Percentiles rank a stretch among this genome's conserved stretches.
Evolutionary conservation across 306 rosid species (phyloP).

Genomic region (Chamaecrista fasciculata): DNA sequence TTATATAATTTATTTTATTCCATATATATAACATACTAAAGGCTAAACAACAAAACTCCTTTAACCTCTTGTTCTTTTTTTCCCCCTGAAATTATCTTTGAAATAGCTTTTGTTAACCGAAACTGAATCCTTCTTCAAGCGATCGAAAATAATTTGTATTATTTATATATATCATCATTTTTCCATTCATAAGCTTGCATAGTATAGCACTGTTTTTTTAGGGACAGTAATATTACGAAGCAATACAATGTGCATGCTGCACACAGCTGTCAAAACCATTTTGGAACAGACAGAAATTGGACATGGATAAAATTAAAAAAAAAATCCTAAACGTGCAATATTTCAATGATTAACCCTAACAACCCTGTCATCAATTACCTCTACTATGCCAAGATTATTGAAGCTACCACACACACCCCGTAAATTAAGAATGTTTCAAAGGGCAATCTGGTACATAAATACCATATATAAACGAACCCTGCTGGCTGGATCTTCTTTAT

Average conservation of each 20-base stretch:
- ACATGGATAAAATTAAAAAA: conserved; percentile 17
- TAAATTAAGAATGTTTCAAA: background rate
- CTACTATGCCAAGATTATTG: conserved; percentile 3
- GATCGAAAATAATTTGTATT: too few relatives aligned
- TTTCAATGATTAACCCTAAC: conserved; percentile 28
- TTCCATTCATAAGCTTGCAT: too few relatives aligned
- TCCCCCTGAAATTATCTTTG: too few relatives aligned
- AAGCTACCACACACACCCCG: conserved; percentile 18
- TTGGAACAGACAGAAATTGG: conserved; percentile 13
- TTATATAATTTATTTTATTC: too few relatives aligned
- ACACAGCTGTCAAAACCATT: conserved; percentile 23
- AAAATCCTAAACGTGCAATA: conserved; percentile 16
- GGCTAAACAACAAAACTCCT: too few relatives aligned
- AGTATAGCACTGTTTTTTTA: too few relatives aligned
- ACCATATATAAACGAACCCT: background rate
- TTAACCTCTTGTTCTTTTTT: too few relatives aligned
- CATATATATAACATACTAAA: too few relatives aligned
- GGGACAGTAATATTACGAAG: background rate
- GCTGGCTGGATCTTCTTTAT: background rate
- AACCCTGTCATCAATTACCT: conserved; percentile 20
- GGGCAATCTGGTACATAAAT: conserved; percentile 28
- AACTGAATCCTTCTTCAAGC: too few relatives aligned
- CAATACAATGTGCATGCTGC: background rate
- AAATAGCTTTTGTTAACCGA: too few relatives aligned
- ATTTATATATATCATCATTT: too few relatives aligned